Percentiles rank a stretch among this genome's conserved stretches.
Conservation (phyloP, 1,139 yeast species). For the Scheffersomyces segobiensis region DNA sequence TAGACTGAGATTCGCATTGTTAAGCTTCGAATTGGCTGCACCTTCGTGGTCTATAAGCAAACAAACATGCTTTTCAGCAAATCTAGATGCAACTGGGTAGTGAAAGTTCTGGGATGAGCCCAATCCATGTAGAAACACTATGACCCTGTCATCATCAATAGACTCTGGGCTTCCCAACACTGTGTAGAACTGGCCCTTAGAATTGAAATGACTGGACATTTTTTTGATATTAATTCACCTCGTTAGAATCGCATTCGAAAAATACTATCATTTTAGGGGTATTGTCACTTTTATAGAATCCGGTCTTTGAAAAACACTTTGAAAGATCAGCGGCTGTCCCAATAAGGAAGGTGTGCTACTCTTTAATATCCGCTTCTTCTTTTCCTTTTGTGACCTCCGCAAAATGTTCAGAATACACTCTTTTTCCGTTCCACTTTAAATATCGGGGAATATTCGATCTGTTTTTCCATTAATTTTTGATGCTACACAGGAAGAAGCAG, state of each 20-base stretch:
- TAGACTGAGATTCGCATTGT: slow-evolving; percentile 10
- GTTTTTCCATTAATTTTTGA: neutral
- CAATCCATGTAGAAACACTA: slow-evolving; percentile 24
- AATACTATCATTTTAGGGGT: neutral
- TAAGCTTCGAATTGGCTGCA: slow-evolving; percentile 17
- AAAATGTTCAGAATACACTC: neutral
- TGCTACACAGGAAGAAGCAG: neutral
- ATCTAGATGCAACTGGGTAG: slow-evolving; percentile 15
- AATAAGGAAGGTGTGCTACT: neutral
- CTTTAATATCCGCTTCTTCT: neutral
- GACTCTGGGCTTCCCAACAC: neutral
- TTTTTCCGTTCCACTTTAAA: neutral
- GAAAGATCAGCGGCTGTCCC: neutral
- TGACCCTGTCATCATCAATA: neutral
- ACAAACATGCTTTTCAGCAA: slow-evolving; percentile 15
- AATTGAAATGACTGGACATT: neutral
- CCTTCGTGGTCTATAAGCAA: slow-evolving; percentile 26
- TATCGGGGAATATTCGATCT: neutral
- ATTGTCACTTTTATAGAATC: neutral
- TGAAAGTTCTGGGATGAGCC: slow-evolving; percentile 29
- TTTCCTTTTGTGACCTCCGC: neutral
- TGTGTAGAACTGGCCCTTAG: neutral
- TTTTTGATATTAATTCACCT: neutral
- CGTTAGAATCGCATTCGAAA: neutral
- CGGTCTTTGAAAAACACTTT: neutral